These are phyloP conservation scores for Avena insularis DNA, from an alignment of 176 grass and related monocot species.

Conservation along the genomic window DNA sequence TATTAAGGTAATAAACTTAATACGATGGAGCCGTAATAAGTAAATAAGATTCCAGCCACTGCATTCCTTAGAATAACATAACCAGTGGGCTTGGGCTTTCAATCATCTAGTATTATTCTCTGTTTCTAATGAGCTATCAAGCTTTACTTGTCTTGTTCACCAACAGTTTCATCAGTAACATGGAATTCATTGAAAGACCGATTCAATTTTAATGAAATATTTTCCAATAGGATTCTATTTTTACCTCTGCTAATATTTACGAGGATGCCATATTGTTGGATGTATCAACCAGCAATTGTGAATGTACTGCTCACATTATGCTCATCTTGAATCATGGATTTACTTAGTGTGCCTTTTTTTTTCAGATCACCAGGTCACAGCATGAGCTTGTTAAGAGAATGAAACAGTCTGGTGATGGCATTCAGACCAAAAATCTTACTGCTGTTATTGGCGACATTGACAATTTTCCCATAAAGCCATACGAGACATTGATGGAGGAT, in stretches of 20 bases:
- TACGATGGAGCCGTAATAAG: neutral
- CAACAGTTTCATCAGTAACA: neutral
- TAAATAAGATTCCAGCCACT: neutral
- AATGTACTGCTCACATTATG: neutral
- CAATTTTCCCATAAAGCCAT: conserved; percentile 48
- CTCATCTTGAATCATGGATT: neutral
- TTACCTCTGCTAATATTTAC: neutral
- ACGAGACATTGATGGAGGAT: conserved; percentile 49
- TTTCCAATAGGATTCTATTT: neutral
- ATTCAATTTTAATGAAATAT: neutral
- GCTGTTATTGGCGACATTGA: conserved; percentile 50
- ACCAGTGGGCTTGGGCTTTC: neutral
- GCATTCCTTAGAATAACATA: neutral
- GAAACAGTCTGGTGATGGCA: conserved; percentile 56
- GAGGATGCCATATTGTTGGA: conserved; percentile 1
- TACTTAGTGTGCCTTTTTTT: neutral
- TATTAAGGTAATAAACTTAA: conserved; percentile 49
- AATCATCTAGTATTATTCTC: neutral
- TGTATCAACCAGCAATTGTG: neutral
- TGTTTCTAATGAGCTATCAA: neutral
- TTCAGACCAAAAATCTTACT: conserved; percentile 44
- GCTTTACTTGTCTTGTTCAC: neutral
- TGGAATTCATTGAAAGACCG: neutral
- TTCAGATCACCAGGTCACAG: conserved; percentile 52
- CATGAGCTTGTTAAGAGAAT: conserved; percentile 48